Evolutionary conservation across 1,284 basidiomycete genomes (phyloP), one percentile per base, ranked within the genome.

Genomic region (Hortiboletus rubellus): DNA sequence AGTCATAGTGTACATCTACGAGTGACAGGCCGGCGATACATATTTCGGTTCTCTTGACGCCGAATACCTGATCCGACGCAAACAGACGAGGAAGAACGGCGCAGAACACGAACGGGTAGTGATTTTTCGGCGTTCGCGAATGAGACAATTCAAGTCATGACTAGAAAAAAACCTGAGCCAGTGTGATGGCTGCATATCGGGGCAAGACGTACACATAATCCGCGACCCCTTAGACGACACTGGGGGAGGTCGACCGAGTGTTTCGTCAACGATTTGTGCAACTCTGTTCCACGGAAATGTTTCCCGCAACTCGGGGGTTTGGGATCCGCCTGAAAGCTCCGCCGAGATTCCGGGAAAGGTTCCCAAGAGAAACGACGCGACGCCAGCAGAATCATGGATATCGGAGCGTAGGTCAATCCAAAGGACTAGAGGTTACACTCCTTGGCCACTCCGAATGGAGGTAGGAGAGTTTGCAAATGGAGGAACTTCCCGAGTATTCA

Each of bases 211-310:
- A 63, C 62, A 66, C 61, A 63, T 58, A 17, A 64, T 51, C 11
- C 50, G 52, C 7, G 64, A 59, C 0, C 57, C 63, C 15, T 41
- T 57, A 11, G 46, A 44, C 12, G 31, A 48, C 1, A 9, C 31
- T 12, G 46, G 61, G 3, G 62, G 58, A 8, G 51, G n/a, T 22
- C 62, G 52, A 14, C 50, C 62, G 7, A 66, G 38, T 2, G 24
- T 40, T 14, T 55, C 45, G 27, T 64, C 63, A 1, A 64, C 33
- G 12, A 59, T 62, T 33, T 55, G 44, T 15, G 60, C 36, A 0
- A 65, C 60, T 30, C 55, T 60, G 24, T 66, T 59, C 64, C 64
- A 65, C 10, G 58, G 62, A n/a, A 53, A 64, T 5, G 61, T 62
- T n/a, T 65, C 64, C 5, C 12, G 31, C 30, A 68, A n/a, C n/a